A percentile compares a stretch with the other conserved stretches of the same genome.
phyloP scores from a whole-genome alignment of 768 basidiomycete genomes.

The Xerocomellus amylosporus region DNA sequence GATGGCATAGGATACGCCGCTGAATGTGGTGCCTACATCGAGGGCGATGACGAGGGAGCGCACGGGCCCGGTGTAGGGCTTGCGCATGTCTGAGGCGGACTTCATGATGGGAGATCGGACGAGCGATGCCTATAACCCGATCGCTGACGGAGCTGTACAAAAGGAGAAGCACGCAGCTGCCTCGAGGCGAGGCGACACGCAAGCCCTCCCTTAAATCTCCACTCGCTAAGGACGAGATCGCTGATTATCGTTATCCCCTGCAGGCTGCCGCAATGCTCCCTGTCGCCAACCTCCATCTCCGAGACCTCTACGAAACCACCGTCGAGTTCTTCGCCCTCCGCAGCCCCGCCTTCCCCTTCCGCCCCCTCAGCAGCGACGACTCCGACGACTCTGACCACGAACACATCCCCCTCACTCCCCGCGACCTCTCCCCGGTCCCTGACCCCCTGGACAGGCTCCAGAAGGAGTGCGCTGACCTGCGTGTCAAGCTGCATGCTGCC shows the following conservation, averaged over 20 bases:
- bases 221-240: slow-evolving; percentile 14
- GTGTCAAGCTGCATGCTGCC: slow-evolving; percentile 40
- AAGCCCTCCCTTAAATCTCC: slow-evolving; percentile 18
- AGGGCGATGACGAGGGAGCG: slow-evolving; percentile 74
- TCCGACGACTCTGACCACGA: slow-evolving; percentile 24
- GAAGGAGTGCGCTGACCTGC: slow-evolving; percentile 44
- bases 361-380: slow-evolving; percentile 27
- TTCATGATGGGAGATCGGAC: slow-evolving; percentile 39
- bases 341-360: slow-evolving; percentile 32
- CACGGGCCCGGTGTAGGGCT: slow-evolving; percentile 63
- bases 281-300: slow-evolving; percentile 46
- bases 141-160: neutral
- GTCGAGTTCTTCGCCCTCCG: slow-evolving; percentile 58
- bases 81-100: slow-evolving; percentile 60
- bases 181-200: slow-evolving; percentile 23
- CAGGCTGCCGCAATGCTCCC: slow-evolving; percentile 39
- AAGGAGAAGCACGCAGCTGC: slow-evolving; percentile 5
- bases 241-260: slow-evolving; percentile 40
- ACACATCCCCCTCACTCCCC: slow-evolving; percentile 27
- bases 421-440: slow-evolving; percentile 37
- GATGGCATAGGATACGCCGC: slow-evolving; percentile 80
- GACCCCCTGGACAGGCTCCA: slow-evolving; percentile 39
- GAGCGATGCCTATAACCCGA: neutral
- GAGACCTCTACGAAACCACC: slow-evolving; percentile 50
- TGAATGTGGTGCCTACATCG: slow-evolving; percentile 82